Base-by-base conservation (phyloP, 495 filamentous ascomycete genomes). In the Cryomyces minteri region DNA sequence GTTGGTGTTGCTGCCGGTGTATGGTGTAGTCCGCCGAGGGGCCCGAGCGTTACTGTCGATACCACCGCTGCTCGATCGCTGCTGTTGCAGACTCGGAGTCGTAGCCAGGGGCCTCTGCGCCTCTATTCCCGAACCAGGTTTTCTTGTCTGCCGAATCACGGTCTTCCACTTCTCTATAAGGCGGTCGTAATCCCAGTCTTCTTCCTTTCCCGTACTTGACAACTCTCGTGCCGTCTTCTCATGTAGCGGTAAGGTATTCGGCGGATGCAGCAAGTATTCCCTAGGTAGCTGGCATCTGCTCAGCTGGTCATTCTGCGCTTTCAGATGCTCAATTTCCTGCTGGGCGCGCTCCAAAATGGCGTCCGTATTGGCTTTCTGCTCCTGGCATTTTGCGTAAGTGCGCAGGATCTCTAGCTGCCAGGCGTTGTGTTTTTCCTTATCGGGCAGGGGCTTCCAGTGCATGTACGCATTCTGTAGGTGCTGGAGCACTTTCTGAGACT, bases 401-500 rank as follows among this genome's bases (percentile, higher is more conserved):
- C 85, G 75, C 1, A 78, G 77, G 36, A 84, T 68, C 55, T 88
- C 84, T n/a, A 88, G 63, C 31, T 69, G 74, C 87, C 87, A 94
- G 4, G 73, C 58, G 33, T 85, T 75, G 31, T 68, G 66, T 32
- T 71, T 70, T 36, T 75, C 63, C 12, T 72, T 67, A 6, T 62
- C 58, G 1, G 77, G 51, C 2, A 86, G 64, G 1, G 58, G 59
- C 14, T 66, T 69, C 85, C 85, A 94, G 36, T 82, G 73, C 14
- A 71, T 67, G 57, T 72, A 93, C 4, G 82, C 73, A 9, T 73
- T 66, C 18, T 77, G 70, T 1, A 92, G 54, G 56, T 94, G 87
- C 28, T 76, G 63, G 30, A 67, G 67, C 18, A 80, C 68, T 51
- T 80, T 73, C 43, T 74, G 60, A 6, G 59, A 49, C 38, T 68